These are phyloP conservation scores for Yamadazyma jaroonii DNA, from an alignment of 1,139 yeast species.

Conservation along the genomic window DNA sequence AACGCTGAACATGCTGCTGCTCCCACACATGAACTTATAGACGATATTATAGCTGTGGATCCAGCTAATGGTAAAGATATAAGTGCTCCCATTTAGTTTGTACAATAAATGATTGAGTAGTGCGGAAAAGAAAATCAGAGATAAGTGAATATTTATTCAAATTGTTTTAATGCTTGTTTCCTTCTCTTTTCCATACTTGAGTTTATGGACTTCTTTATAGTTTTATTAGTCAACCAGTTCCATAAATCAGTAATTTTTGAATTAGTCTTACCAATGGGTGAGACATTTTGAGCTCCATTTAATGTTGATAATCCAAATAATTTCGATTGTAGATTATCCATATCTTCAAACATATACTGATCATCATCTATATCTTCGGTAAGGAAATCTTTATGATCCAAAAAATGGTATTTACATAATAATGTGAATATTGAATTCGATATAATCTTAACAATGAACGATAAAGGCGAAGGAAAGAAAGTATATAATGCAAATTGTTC, in stretches of 20 bases:
- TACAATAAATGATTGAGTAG: background rate
- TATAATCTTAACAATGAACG: conserved; percentile 23
- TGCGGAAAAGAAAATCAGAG: background rate
- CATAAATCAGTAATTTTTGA: conserved; percentile 21
- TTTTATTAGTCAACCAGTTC: conserved; percentile 24
- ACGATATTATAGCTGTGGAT: conserved; percentile 41
- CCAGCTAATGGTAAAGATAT: conserved; percentile 70
- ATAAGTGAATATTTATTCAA: conserved; percentile 21
- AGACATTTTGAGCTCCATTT: conserved; percentile 37
- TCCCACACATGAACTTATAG: conserved; percentile 79
- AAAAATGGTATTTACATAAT: conserved; percentile 20
- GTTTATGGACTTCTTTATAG: conserved; percentile 19
- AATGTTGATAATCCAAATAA: conserved; percentile 42
- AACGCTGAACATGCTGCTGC: conserved; percentile 78
- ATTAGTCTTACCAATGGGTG: conserved; percentile 26
- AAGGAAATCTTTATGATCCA: conserved; percentile 28
- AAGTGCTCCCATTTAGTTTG: conserved; percentile 72
- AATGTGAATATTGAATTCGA: conserved; percentile 18
- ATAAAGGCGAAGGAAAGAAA: conserved; percentile 44
- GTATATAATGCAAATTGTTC: conserved; percentile 41
- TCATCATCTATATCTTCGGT: conserved; percentile 21
- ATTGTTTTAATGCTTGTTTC: conserved; percentile 40
- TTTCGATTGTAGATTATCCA: conserved; percentile 30
- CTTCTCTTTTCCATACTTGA: conserved; percentile 39
- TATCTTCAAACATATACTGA: conserved; percentile 24